These are phyloP conservation scores for Paragyromitra xinjiangensis DNA, from an alignment of 495 filamentous ascomycete species.

Conservation along the genomic window DNA sequence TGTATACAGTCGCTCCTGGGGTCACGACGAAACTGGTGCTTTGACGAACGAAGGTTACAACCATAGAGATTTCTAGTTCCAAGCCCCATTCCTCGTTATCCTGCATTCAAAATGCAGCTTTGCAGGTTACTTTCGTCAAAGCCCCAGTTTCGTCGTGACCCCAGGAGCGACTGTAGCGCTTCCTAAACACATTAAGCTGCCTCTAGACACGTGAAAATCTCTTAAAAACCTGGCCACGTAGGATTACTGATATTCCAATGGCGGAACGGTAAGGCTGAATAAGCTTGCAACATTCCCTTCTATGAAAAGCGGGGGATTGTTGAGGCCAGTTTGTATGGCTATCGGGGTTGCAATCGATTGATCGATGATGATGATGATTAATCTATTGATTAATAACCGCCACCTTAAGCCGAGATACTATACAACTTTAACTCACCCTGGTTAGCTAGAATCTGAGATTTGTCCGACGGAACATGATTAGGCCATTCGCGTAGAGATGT, in stretches of 20 bases:
- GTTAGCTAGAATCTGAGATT: not conserved
- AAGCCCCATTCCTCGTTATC: too few relatives aligned
- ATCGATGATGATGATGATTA: constrained; percentile 23
- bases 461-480: not conserved
- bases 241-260: not conserved
- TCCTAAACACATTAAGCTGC: too few relatives aligned
- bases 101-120: too few relatives aligned
- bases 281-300: not conserved
- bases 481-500: too few relatives aligned
- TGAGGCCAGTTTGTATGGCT: not conserved
- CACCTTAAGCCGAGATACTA: not conserved
- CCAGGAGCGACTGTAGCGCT: too few relatives aligned
- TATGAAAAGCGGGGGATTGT: not conserved
- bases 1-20: too few relatives aligned
- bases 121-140: too few relatives aligned
- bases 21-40: too few relatives aligned
- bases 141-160: too few relatives aligned
- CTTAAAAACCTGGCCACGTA: not conserved
- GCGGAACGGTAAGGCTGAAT: not conserved
- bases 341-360: not conserved
- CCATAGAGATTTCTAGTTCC: too few relatives aligned
- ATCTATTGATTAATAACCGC: constrained; percentile 7
- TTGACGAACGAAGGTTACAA: too few relatives aligned
- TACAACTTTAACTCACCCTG: not conserved
- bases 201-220: not conserved